Percentiles rank a stretch among this genome's conserved stretches.
Conservation (phyloP, 2,329 filamentous ascomycete species). For the Epichloe sylvatica region DNA sequence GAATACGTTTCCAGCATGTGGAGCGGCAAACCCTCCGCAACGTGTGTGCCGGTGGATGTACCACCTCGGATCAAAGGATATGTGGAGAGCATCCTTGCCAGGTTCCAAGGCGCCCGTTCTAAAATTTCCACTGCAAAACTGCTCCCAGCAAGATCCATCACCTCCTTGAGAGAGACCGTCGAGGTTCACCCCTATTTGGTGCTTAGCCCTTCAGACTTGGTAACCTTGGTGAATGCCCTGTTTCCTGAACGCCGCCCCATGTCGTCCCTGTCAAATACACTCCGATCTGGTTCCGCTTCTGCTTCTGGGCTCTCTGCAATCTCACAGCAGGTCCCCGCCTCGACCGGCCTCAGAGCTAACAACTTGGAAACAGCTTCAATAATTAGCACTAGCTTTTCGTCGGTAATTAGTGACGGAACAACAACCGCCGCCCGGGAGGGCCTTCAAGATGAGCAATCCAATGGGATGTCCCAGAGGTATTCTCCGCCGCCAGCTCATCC, state of each 20-base stretch:
- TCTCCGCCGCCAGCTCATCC: conserved; percentile 37
- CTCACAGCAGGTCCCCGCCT: conserved; percentile 54
- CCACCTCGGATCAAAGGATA: conserved; percentile 51
- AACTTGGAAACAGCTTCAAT: conserved; percentile 55
- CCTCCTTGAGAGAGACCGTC: conserved; percentile 58
- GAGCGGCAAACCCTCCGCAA: conserved; percentile 49
- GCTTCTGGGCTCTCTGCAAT: conserved; percentile 53
- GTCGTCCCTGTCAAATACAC: conserved; percentile 46
- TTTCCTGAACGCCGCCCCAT: conserved; percentile 61
- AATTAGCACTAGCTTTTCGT: conserved; percentile 58
- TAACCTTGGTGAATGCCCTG: conserved; percentile 68
- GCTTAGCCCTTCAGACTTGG: conserved; percentile 63
- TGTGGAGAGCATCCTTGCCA: conserved; percentile 55
- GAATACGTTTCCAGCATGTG: conserved; percentile 68
- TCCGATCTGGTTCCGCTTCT: conserved; percentile 53
- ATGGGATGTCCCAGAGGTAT: conserved; percentile 37
- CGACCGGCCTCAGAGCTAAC: conserved; percentile 21
- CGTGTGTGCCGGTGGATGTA: conserved; percentile 31
- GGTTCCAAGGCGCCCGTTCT: conserved; percentile 43
- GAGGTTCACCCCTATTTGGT: conserved; percentile 71
- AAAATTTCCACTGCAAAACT: conserved; percentile 41
- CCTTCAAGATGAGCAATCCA: conserved; percentile 40
- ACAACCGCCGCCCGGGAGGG: conserved; percentile 51
- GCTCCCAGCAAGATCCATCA: conserved; percentile 56
- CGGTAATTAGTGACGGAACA: conserved; percentile 50